Evolutionary conservation across 2,329 filamentous ascomycete genomes (phyloP).

Genomic region (Albifimbria verrucaria): DNA sequence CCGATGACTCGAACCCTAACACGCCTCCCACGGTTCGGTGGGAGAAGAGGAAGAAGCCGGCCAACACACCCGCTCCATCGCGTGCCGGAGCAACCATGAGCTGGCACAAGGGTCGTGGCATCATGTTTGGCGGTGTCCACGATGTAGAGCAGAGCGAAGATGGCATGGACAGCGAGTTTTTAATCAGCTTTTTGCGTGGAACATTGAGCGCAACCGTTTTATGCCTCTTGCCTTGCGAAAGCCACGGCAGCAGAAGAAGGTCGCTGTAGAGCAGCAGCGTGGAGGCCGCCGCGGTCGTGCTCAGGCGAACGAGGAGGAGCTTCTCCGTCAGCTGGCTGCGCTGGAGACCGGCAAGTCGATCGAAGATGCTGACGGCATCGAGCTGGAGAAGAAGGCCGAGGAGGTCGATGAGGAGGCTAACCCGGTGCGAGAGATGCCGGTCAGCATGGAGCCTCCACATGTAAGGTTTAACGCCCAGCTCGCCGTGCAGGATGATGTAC

Average conservation of each 20-base stretch:
- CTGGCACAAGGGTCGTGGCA: slow-evolving; percentile 87
- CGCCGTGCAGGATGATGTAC: slow-evolving; percentile 83
- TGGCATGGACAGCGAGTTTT: slow-evolving; percentile 96
- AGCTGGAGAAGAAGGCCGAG: slow-evolving; percentile 48
- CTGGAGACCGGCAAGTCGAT: slow-evolving; percentile 72
- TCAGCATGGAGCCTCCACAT: slow-evolving; percentile 82
- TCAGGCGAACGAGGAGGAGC: slow-evolving; percentile 87
- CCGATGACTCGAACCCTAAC: slow-evolving; percentile 61
- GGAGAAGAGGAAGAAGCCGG: slow-evolving; percentile 90
- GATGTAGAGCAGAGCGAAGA: slow-evolving; percentile 90
- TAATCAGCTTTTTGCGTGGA: slow-evolving; percentile 92
- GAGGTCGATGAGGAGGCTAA: slow-evolving; percentile 54
- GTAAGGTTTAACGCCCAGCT: slow-evolving; percentile 87
- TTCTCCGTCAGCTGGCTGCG: slow-evolving; percentile 81
- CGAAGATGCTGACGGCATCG: slow-evolving; percentile 47
- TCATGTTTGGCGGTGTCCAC: slow-evolving; percentile 91
- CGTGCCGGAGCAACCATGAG: slow-evolving; percentile 92
- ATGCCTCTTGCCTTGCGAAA: slow-evolving; percentile 79
- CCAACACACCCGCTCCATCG: slow-evolving; percentile 79
- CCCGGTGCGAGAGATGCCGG: slow-evolving; percentile 58
- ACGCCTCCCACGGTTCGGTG: slow-evolving; percentile 74
- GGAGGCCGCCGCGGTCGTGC: slow-evolving; percentile 65
- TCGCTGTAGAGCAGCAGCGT: slow-evolving; percentile 50
- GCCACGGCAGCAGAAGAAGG: slow-evolving; percentile 62
- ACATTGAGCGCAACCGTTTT: slow-evolving; percentile 91